phyloP scores from a whole-genome alignment of 75 land plant species.

The Picea sitchensis region DNA sequence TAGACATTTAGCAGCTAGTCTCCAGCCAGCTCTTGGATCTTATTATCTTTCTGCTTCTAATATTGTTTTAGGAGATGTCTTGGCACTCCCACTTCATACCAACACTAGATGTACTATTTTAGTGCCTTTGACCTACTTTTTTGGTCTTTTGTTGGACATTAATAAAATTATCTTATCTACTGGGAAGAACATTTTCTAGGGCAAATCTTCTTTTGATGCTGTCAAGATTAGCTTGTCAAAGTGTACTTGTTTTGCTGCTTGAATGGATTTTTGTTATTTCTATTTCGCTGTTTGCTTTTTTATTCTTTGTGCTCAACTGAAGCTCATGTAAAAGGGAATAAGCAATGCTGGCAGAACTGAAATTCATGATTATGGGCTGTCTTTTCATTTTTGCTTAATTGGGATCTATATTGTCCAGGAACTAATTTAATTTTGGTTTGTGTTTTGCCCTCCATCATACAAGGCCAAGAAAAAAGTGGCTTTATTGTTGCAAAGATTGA shows the following conservation, averaged over 20 bases:
- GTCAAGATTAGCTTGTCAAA: background rate
- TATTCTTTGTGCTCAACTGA: background rate
- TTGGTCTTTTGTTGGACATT: background rate
- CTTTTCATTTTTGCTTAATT: background rate
- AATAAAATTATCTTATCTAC: background rate
- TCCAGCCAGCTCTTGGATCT: no score
- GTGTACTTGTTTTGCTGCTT: background rate
- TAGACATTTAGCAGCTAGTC: no score
- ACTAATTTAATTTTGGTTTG: background rate
- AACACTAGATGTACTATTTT: no score
- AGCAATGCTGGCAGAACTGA: background rate
- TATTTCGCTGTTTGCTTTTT: background rate
- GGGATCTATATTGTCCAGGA: no score
- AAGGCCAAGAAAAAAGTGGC: slow-evolving; percentile 93
- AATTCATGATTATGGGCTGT: background rate
- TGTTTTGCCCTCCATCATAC: background rate
- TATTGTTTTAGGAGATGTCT: no score
- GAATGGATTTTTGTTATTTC: background rate
- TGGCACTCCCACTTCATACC: no score
- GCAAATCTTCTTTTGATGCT: background rate
- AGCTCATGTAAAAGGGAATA: background rate
- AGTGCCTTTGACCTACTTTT: background rate
- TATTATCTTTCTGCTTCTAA: no score
- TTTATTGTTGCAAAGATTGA: slow-evolving; percentile 73
- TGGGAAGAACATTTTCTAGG: background rate